Conservation (phyloP, 2,329 filamentous ascomycete genomes). For the Colletotrichum liaoningense region DNA sequence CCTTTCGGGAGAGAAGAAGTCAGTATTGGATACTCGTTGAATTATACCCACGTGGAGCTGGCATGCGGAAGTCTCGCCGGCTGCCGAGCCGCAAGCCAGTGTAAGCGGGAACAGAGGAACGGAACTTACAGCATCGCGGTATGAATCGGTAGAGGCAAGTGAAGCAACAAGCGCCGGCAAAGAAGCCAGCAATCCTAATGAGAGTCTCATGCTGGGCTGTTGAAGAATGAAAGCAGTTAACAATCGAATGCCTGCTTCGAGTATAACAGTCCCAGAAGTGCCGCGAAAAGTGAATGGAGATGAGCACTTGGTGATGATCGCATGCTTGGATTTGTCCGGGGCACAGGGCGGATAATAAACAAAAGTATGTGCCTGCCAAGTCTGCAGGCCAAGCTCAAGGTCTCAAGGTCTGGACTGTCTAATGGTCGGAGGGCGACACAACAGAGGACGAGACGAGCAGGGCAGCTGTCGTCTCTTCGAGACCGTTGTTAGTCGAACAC, state of each 20-base stretch:
- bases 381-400: background rate
- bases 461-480: constrained; percentile 8
- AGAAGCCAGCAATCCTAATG: constrained; percentile 29
- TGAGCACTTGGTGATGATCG: background rate
- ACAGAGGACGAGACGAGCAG: background rate
- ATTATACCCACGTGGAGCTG: background rate
- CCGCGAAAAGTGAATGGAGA: background rate
- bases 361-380: constrained; percentile 23
- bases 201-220: constrained; percentile 29
- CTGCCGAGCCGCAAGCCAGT: background rate
- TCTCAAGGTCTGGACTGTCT: background rate
- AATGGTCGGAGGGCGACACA: background rate
- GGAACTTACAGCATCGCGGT: constrained; percentile 34
- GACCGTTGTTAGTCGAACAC: constrained; percentile 5
- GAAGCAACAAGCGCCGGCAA: constrained; percentile 35
- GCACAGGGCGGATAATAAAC: constrained; percentile 24
- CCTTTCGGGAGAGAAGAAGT: constrained; percentile 27
- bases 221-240: background rate
- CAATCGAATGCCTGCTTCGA: constrained; percentile 22
- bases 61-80: background rate
- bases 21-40: background rate
- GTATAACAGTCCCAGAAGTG: constrained; percentile 7
- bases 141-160: constrained; percentile 35
- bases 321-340: background rate
- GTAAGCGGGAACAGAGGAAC: background rate